Base-by-base conservation (phyloP, 208 protist genomes). In the Leptomonas pyrrhocoris region DNA sequence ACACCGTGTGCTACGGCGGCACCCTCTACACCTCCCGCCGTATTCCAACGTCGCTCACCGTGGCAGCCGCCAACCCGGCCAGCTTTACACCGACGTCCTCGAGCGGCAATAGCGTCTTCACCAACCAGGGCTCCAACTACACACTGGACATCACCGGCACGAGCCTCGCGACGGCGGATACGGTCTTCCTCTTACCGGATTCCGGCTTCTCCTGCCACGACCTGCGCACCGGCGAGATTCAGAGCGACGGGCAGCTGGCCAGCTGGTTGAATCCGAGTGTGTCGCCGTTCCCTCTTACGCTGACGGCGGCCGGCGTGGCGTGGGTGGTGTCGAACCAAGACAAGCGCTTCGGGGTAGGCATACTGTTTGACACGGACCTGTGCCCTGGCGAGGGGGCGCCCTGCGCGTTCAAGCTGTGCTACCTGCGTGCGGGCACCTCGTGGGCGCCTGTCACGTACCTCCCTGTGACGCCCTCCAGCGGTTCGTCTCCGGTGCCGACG, bases 361-460 rank as follows among this genome's bases (percentile, higher is more conserved):
- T 97, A 51, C 61, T 97, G 19, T 60, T 34, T 50, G 79, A 91
- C 63, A 68, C 54, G 21, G 55, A 16, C 18, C 73, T 94, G 19
- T 97, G 92, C 77, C 74, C 77, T n/a, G 68, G 77, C 25, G 58
- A 70, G 23, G 79, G 63, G 19, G 55, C 12, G 21, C 55, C 71
- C 30, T 97, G 93, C 64, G 68, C 27, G 42, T 75, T 97, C 86
- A 76, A 92, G 79, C 74, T 97, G 59, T 97, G 93, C 74, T 97
- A 97, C 80, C 62, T 57, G 50, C 88, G 90, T 34, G 58, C 48
- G 28, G 88, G 81, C 48, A 78, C 60, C 28, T 89, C 86, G 49
- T 97, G 93, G 93, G 85, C 86, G 9, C 84, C 86, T 12, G 93
- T 97, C 19, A 40, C 80, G 19, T 80, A 92, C 43, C 18, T 49